A percentile compares a stretch with the other conserved stretches of the same genome.
phyloP scores from a whole-genome alignment of 208 protist species.

The Leishmania major region DNA sequence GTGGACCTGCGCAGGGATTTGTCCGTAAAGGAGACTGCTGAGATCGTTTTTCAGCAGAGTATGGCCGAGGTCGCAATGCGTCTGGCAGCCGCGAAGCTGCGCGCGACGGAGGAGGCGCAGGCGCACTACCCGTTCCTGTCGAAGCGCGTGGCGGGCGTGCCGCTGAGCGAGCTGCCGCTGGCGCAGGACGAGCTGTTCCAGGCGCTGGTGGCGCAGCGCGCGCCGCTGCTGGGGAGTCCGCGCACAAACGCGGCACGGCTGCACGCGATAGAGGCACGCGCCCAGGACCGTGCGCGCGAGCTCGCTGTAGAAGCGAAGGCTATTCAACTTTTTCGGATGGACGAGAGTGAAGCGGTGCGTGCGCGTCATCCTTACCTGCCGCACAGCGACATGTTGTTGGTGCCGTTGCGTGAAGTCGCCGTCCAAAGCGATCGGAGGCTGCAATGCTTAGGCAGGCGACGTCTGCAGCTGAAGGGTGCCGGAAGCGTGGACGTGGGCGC shows the following conservation, averaged over 20 bases:
- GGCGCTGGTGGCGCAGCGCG: slow-evolving; percentile 28
- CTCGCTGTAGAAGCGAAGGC: slow-evolving; percentile 36
- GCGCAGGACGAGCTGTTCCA: slow-evolving; percentile 31
- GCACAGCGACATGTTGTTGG: slow-evolving; percentile 37
- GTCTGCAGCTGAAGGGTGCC: slow-evolving; percentile 4
- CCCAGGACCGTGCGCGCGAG: slow-evolving; percentile 24
- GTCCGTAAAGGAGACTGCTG: background rate
- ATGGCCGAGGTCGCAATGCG: slow-evolving; percentile 3
- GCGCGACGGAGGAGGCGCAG: slow-evolving; percentile 36
- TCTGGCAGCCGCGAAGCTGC: slow-evolving; percentile 25
- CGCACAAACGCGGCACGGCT: slow-evolving; percentile 36
- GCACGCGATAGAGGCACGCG: slow-evolving; percentile 23
- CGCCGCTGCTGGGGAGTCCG: slow-evolving; percentile 27
- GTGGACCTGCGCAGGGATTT: slow-evolving; percentile 29
- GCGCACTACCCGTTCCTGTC: slow-evolving; percentile 57
- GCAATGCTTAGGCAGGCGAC: slow-evolving; percentile 14
- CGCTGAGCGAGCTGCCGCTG: slow-evolving; percentile 42
- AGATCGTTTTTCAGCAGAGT: background rate
- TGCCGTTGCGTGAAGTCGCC: slow-evolving; percentile 51
- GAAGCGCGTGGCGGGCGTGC: slow-evolving; percentile 42
- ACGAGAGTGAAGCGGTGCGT: slow-evolving; percentile 65
- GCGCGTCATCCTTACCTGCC: slow-evolving; percentile 63
- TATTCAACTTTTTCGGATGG: slow-evolving; percentile 43
- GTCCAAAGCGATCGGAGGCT: slow-evolving; percentile 42
- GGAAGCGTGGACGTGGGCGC: slow-evolving; percentile 13